Base-by-base conservation (phyloP, 805 yeast species). In the Brettanomyces custersianus region DNA sequence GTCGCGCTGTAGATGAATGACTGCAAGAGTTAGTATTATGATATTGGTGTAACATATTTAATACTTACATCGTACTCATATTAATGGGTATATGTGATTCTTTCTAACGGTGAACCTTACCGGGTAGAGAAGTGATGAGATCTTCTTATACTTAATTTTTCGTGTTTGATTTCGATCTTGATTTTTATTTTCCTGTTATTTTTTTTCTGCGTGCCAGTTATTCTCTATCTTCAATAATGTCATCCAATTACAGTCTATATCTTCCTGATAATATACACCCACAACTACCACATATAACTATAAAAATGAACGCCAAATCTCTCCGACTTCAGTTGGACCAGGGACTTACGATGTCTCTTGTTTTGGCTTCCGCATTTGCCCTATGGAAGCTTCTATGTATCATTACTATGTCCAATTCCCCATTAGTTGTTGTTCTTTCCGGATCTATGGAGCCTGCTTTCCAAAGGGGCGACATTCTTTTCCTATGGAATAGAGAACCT, bases 391-490 rank as follows among this genome's bases (percentile, higher is more conserved):
- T 83, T 0, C 65, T 90, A 12, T 75, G 86, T 1, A 64, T 90
- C 4, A 65, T 77, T 1, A 70, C 96, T 9, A 77, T 85, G 59
- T 77, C 96, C 0, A 79, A 84, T 41, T 84, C 96, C 2, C 98
- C 98, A 16, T 76, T 92, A 18, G 98, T 92, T 16, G 98, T 92
- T 20, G 98, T 92, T 8, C 72, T 92, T 33, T 87, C 97, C 1
- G 98, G 98, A 5, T 90, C 97, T 2, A 92, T 92, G 98, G 98
- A 92, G 57, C 98, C 98, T 2, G 98, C 98, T 2, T 92, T 92
- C 70, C 96, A 92, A 61, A 74, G 98, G 61, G 98, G 98, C 34
- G 98, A 92, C 55, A 80, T 92, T 13, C 63, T 92, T 42, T 79
- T 92, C 50, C 65, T 92, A 38, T 88, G 95, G 95, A 92, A 92